Base-by-base conservation (phyloP, 2,329 filamentous ascomycete species). In the Teratosphaeria gauchensis region DNA sequence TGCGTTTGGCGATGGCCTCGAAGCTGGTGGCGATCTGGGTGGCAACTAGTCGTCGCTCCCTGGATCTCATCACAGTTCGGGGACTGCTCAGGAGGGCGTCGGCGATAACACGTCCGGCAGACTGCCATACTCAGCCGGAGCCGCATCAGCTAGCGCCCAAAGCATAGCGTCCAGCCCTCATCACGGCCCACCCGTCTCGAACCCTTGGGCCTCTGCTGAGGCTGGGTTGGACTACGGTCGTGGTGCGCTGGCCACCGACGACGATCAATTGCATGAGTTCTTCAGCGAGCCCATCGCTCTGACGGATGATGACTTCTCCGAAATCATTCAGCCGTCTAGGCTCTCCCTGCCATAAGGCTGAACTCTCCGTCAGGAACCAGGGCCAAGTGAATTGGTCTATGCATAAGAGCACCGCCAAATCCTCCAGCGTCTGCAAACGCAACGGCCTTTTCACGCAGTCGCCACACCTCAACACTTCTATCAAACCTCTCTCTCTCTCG, bases 1-100 rank as follows among this genome's bases (percentile, higher is more conserved):
- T 56, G 67, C 65, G 7, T 77, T 77, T 58, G 68, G 68, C 32
- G 67, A 65, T 60, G 63, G 63, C 32, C 57, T 65, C 46, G 65
- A 66, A 42, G 61, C 62, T 21, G 60, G 61, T 33, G 59, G 58
- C 31, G 61, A 63, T 56, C 61, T 57, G 19, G 51, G 33, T 19
- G 56, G 53, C 51, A 30, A 30, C 31, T 53, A 53, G 51, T 48
- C 42, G 19, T 48, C 42, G 42, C 42, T n/a, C 5, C 42, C 42
- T n/a, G n/a, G 42, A 19, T 48, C 42, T 19, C 42, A n/a, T 19
- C 42, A 48, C 8, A n/a, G 8, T 48, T 48, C n/a, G 8, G 42
- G 6, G 9, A 4, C 19, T 19, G n/a, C 42, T 8, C n/a, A 48
- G 42, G 3, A 21, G 19, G 42, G 16, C 9, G n/a, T 19, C 11